Evolutionary conservation across 2,329 filamentous ascomycete species (phyloP), one percentile per base, ranked within the genome.

Genomic region (Exophiala sp.): DNA sequence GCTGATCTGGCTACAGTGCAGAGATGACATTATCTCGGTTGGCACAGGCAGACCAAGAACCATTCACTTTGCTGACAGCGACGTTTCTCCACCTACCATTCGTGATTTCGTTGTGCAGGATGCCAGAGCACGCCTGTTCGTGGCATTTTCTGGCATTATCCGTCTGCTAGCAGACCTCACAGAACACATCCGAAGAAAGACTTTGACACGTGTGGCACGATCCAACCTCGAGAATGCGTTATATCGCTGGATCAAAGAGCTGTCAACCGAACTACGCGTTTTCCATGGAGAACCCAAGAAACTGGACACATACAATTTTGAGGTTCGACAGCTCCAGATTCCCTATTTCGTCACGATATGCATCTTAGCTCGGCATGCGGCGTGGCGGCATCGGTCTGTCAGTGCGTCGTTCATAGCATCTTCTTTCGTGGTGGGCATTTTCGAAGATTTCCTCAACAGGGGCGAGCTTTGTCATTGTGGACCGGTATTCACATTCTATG

Each of bases 381-480:
- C 20, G 66, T 69, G 1, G 59, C 64, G 47, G 66, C 64, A 61
- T 65, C 29, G 61, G 66, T 2, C 71, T 69, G 0, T 70, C 69
- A 0, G 69, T 7, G 68, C 68, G 4, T 71, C 71, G 1, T 57
- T 75, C 0, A 61, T 75, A 0, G 71, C 72, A 6, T 71, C 72
- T 0, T 74, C 71, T 0, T 74, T 70, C 44, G 65, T 74, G 20
- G 71, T 69, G 1, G 71, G 72, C 0, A 71, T 75, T 1, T 73
- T 71, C 24, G 71, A 73, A 47, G 69, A 72, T 39, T 71, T 75
- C 42, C 66, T 75, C 18, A 66, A 71, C 18, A 63, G 69, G 0
- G 71, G 72, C 47, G 71, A 75, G 41, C 38, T 55, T 34, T 44
- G 47, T 14, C 40, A 50, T 39, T 47, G 38, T 16, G 52, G 47